Base-by-base conservation (phyloP, 2,329 filamentous ascomycete species). In the Rhexocercosporidium sp. region DNA sequence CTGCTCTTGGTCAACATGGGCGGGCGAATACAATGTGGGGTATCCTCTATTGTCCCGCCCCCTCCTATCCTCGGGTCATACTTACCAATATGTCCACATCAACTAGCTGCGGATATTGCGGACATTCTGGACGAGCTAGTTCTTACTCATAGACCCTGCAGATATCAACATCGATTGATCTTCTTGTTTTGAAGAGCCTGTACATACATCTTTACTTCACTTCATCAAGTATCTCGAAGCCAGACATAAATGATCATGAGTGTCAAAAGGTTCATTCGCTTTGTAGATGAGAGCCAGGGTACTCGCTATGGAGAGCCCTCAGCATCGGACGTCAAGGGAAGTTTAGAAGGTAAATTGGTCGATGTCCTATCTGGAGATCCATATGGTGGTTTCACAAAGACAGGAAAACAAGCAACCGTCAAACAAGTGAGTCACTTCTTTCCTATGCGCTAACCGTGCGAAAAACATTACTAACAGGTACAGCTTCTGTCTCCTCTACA, bases 251-350 rank as follows among this genome's bases (percentile, higher is more conserved):
- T 46, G 39, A 63, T 8, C 29, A 69, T 69, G 65, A 65, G 62
- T 39, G 53, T 69, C 61, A 44, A 65, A 18, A 67, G 76, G 27
- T 73, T 80, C 20, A 76, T 80, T 37, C 77, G 78, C 7, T 80
- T 80, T 64, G 74, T 75, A 31, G 78, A 78, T 66, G 75, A 76
- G 59, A 75, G 72, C 37, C 78, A 75, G 62, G 71, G 69, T 1
- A 76, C 77, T 51, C 74, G 74, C 11, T 79, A 79, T 69, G 79
- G 79, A 16, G 78, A 80, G 22, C 76, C 62, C 18, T 3, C 62
- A 16, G 22, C 51, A 8, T 69, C 51, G 27, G 62, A 62, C 27
- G n/a, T 56, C 34, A 57, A 31, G n/a, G 64, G 57, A 2, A 47
- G 16, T n/a, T 20, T 70, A 27, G 64, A 65, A 64, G 69, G 66